These are phyloP conservation scores for Penicillium decumbens DNA, from an alignment of 2,329 filamentous ascomycete species.

Conservation along the genomic window DNA sequence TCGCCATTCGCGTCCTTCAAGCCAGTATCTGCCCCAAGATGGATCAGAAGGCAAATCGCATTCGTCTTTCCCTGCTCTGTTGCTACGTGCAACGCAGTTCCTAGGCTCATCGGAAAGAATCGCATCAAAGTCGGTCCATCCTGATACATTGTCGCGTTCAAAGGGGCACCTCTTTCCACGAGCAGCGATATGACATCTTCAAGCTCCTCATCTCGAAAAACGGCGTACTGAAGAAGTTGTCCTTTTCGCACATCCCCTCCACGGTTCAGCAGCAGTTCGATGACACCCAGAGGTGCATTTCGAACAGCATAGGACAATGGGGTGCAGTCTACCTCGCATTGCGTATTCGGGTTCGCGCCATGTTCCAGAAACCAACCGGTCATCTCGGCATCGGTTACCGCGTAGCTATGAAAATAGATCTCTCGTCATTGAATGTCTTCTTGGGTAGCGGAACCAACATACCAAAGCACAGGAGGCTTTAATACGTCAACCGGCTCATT, in stretches of 20 bases:
- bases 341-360: constrained; percentile 22
- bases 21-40: constrained; percentile 2
- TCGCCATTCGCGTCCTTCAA: constrained; percentile 3
- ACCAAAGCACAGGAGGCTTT: constrained; percentile 6
- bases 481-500: constrained; percentile 4
- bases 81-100: constrained; percentile 6
- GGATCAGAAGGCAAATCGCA: constrained; percentile 2
- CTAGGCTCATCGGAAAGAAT: constrained; percentile 6
- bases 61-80: constrained; percentile 4
- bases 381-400: constrained; percentile 18
- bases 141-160: constrained; percentile 20
- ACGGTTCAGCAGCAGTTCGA: constrained; percentile 18
- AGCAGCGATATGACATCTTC: constrained; percentile 16
- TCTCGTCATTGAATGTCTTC: neutral
- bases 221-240: constrained; percentile 22
- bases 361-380: constrained; percentile 22
- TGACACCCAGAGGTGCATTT: constrained; percentile 8
- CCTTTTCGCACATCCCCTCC: constrained; percentile 18
- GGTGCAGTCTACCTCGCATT: constrained; percentile 19
- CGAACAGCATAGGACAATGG: constrained; percentile 21
- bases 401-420: constrained; percentile 11
- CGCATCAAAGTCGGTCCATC: constrained; percentile 11
- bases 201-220: constrained; percentile 8
- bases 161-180: constrained; percentile 14
- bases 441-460: neutral